Percentiles rank a stretch among this genome's conserved stretches.
Evolutionary conservation across 2,329 filamentous ascomycete species (phyloP).

Genomic region (Penicillium paneum): DNA sequence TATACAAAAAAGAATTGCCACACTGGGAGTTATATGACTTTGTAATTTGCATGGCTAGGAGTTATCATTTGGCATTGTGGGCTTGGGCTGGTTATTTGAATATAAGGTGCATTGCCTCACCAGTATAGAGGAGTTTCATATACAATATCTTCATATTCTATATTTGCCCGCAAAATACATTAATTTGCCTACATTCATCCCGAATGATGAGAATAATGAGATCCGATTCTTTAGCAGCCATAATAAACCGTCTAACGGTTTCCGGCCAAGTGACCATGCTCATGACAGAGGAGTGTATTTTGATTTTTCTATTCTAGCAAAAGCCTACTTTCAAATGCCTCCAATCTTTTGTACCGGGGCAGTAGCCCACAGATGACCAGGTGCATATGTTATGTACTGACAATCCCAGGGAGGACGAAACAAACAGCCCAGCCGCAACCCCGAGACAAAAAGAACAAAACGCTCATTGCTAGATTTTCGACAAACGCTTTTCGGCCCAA

Average conservation of each 20-base stretch:
- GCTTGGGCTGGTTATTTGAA: background rate
- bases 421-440: background rate
- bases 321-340: background rate
- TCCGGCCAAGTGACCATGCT: background rate
- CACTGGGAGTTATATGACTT: background rate
- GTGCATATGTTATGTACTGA: background rate
- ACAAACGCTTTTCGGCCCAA: background rate
- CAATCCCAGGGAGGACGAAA: background rate
- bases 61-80: background rate
- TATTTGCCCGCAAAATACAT: background rate
- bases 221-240: background rate
- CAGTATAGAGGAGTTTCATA: background rate
- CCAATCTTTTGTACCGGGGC: background rate
- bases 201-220: background rate
- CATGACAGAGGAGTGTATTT: background rate
- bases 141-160: background rate
- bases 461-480: background rate
- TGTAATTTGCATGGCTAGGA: background rate
- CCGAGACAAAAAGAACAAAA: background rate
- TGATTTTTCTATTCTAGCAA: background rate
- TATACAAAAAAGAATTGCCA: background rate
- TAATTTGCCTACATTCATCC: background rate
- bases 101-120: background rate
- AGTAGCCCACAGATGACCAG: background rate
- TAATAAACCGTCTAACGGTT: too few species aligned